phyloP scores from a whole-genome alignment of 768 basidiomycete species.

The Kwoniella heveanensis region DNA sequence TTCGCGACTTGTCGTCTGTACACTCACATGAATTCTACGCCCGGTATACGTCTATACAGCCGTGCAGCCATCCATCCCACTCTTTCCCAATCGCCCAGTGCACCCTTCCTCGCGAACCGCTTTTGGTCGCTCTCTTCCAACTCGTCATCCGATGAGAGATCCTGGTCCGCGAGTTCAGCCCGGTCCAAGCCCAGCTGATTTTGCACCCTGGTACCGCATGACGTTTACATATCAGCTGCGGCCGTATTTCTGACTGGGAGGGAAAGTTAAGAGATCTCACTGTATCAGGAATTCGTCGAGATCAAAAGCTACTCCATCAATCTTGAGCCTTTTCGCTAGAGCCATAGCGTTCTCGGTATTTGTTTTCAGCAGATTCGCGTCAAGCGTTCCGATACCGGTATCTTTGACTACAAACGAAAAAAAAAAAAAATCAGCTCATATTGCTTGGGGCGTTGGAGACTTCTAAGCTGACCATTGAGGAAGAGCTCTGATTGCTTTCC shows the following conservation, averaged over 20 bases:
- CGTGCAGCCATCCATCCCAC: conserved; percentile 82
- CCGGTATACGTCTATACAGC: conserved; percentile 75
- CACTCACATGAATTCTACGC: conserved; percentile 86
- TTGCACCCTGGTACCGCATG: conserved; percentile 31
- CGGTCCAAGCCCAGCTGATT: conserved; percentile 34
- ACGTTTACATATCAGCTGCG: no score
- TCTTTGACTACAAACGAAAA: conserved; percentile 58
- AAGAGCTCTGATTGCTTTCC: conserved; percentile 28
- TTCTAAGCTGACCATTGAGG: conserved; percentile 14
- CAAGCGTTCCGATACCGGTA: conserved; percentile 85
- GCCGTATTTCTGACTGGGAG: no score
- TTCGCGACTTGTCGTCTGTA: no score
- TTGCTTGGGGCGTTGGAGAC: neutral
- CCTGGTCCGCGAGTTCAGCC: conserved; percentile 43
- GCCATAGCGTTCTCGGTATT: conserved; percentile 77
- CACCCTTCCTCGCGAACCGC: conserved; percentile 54
- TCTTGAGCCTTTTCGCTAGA: conserved; percentile 88
- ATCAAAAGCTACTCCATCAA: conserved; percentile 85
- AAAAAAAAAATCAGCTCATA: neutral
- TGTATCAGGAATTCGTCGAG: conserved; percentile 76
- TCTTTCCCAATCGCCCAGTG: conserved; percentile 70
- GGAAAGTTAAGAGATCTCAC: conserved; percentile 31
- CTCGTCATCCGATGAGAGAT: conserved; percentile 13
- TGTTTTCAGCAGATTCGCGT: conserved; percentile 76
- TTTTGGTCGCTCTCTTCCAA: conserved; percentile 58